These are phyloP conservation scores for Russula griseocarnosa DNA, from an alignment of 768 basidiomycete species.

Conservation along the genomic window DNA sequence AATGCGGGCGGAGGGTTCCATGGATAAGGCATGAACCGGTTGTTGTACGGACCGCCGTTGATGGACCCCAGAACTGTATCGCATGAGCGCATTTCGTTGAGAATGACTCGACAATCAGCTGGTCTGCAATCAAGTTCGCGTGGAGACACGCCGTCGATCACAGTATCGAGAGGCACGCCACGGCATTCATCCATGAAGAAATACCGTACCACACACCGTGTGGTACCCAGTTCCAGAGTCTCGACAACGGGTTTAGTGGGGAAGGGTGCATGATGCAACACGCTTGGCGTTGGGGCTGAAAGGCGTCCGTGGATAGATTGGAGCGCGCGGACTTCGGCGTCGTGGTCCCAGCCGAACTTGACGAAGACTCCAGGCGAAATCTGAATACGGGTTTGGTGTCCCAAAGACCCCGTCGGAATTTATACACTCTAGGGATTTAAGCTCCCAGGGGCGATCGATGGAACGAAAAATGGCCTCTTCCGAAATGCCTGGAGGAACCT, in stretches of 20 bases:
- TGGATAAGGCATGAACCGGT: background rate
- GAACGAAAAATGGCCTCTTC: too few species aligned
- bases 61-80: background rate
- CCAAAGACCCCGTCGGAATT: too few species aligned
- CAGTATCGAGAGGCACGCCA: background rate
- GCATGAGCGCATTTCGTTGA: background rate
- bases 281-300: background rate
- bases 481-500: too few species aligned
- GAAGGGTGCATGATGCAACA: background rate
- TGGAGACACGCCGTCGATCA: background rate
- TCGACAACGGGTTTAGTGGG: background rate
- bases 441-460: too few species aligned
- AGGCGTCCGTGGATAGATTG: too few species aligned
- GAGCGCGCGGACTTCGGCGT: too few species aligned
- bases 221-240: background rate
- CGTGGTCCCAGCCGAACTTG: too few species aligned
- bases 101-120: background rate
- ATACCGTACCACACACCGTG: background rate
- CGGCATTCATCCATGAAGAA: background rate
- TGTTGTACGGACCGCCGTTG: background rate
- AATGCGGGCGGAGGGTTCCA: background rate
- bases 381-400: too few species aligned
- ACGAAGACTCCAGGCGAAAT: too few species aligned
- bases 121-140: background rate
- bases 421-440: too few species aligned